These are phyloP conservation scores for Aspergillus sp. DNA, from an alignment of 2,329 filamentous ascomycete genomes.

Conservation along the genomic window DNA sequence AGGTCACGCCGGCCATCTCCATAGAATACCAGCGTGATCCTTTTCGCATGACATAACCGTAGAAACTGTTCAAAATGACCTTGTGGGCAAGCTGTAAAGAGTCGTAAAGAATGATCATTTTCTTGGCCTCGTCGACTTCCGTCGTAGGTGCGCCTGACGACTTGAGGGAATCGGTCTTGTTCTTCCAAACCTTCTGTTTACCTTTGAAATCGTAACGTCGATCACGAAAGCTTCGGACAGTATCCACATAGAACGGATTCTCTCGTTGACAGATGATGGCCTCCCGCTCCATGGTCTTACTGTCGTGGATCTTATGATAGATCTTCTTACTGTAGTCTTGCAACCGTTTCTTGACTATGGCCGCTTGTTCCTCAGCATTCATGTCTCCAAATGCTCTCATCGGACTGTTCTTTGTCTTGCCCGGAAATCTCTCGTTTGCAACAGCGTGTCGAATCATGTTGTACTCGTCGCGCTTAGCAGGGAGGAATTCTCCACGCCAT, in stretches of 20 bases:
- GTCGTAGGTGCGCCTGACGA: constrained; percentile 65
- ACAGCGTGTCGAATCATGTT: constrained; percentile 95
- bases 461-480: constrained; percentile 94
- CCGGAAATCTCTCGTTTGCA: constrained; percentile 87
- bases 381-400: constrained; percentile 73
- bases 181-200: constrained; percentile 97
- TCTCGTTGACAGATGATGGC: constrained; percentile 98
- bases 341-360: constrained; percentile 73
- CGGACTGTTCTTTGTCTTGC: constrained; percentile 64
- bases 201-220: constrained; percentile 98
- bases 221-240: constrained; percentile 91
- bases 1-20: constrained; percentile 98
- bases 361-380: constrained; percentile 71
- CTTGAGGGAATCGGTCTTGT: constrained; percentile 83
- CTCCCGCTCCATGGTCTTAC: constrained; percentile 84
- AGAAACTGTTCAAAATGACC: constrained; percentile 98
- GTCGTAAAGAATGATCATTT: constrained; percentile 96
- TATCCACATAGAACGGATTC: constrained; percentile 97
- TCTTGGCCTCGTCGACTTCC: constrained; percentile 91
- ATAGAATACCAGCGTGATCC: constrained; percentile 98
- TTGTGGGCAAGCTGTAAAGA: constrained; percentile 96
- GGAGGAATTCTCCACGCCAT: constrained; percentile 95
- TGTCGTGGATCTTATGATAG: constrained; percentile 97
- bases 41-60: constrained; percentile 98
- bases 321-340: constrained; percentile 96